Evolutionary conservation across 495 filamentous ascomycete species (phyloP).

Genomic region (Gamarada debralockiae): DNA sequence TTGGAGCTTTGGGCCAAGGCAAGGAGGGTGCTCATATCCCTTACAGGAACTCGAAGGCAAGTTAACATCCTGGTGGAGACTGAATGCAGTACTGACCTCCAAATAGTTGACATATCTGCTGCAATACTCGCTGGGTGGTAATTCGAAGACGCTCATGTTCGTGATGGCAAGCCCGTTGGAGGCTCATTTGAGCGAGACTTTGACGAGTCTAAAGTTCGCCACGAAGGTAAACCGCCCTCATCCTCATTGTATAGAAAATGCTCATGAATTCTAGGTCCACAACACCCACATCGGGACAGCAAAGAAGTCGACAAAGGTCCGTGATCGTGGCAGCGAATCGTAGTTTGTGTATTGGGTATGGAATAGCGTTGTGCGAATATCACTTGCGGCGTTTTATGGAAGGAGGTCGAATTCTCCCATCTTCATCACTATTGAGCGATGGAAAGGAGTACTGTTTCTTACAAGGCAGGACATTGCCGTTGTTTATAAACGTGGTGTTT

Average conservation of each 20-base stretch:
- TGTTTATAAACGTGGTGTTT: conserved; percentile 1
- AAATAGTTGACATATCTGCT: conserved; percentile 85
- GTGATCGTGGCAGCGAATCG: background rate
- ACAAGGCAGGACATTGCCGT: background rate
- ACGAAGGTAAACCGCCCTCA: conserved; percentile 61
- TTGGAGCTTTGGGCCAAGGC: conserved; percentile 82
- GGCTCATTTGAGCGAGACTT: conserved; percentile 86
- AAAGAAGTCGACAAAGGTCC: conserved; percentile 65
- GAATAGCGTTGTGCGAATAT: background rate
- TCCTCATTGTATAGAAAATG: background rate
- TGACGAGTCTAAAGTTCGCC: conserved; percentile 94
- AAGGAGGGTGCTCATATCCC: conserved; percentile 85
- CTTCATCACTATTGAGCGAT: background rate
- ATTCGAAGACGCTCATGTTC: conserved; percentile 98
- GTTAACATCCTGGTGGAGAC: conserved; percentile 5
- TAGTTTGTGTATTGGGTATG: background rate
- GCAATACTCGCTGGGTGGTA: conserved; percentile 91
- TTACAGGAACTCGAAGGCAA: conserved; percentile 90
- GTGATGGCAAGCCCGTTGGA: conserved; percentile 94
- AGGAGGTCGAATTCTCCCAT: background rate
- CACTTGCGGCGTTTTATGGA: background rate
- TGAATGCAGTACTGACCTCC: conserved; percentile 2
- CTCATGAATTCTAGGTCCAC: conserved; percentile 49
- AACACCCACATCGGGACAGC: conserved; percentile 88
- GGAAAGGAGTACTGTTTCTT: conserved; percentile 1